Evolutionary conservation across 2,329 filamentous ascomycete genomes (phyloP).

Genomic region (Colletotrichum karsti): DNA sequence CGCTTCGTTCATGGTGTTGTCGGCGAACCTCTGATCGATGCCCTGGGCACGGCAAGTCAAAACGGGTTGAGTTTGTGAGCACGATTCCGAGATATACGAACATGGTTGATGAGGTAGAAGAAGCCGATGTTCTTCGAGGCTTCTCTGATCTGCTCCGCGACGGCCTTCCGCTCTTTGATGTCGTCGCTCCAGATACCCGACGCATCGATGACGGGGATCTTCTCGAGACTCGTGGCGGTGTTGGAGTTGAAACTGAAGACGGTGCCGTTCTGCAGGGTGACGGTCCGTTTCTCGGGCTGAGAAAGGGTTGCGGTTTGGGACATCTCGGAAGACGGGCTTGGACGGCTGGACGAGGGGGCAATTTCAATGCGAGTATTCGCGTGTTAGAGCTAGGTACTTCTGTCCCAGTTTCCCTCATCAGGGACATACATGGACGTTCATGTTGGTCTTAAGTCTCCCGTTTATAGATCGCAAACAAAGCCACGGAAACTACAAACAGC

Average conservation of each 20-base stretch:
- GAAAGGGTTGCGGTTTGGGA: constrained; percentile 7
- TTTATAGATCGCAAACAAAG: too few species aligned
- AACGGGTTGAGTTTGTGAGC: not conserved
- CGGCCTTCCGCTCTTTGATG: constrained; percentile 42
- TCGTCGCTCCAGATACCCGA: constrained; percentile 45
- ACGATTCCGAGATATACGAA: not conserved
- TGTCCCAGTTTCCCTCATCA: too few species aligned
- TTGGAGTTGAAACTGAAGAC: constrained; percentile 36
- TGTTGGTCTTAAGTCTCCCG: too few species aligned
- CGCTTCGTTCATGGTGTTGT: constrained; percentile 44
- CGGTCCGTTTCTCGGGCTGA: not conserved
- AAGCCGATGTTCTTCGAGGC: constrained; percentile 51
- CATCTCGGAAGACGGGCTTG: too few species aligned
- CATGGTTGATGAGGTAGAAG: constrained; percentile 50
- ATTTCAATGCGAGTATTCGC: too few species aligned
- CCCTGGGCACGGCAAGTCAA: constrained; percentile 23
- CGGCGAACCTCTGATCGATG: constrained; percentile 38
- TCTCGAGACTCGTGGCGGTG: constrained; percentile 31
- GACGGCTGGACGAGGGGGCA: too few species aligned
- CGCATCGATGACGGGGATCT: constrained; percentile 54
- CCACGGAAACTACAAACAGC: too few species aligned
- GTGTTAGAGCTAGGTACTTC: too few species aligned
- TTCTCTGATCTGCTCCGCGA: constrained; percentile 49
- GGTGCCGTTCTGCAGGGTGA: constrained; percentile 34
- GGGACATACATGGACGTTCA: too few species aligned